A percentile compares a stretch with the other conserved stretches of the same genome.
These are phyloP conservation scores for Globisporangium lucens DNA, from an alignment of 352 stramenopile species.

Conservation along the genomic window DNA sequence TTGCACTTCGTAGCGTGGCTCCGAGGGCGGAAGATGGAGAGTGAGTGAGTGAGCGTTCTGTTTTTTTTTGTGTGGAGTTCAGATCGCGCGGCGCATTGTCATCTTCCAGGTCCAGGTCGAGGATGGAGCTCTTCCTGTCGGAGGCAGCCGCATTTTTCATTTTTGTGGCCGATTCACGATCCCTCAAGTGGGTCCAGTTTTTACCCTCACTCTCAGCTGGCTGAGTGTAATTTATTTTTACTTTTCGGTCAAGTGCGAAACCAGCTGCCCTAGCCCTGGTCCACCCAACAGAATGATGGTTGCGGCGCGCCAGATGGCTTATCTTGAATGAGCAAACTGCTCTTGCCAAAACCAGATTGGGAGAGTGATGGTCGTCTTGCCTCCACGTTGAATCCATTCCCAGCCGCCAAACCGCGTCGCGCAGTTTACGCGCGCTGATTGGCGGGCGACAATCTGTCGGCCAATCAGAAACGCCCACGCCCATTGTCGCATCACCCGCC, in stretches of 20 bases:
- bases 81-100: not conserved
- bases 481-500: not conserved
- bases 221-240: not conserved
- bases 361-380: slow-evolving; percentile 4
- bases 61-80: not conserved
- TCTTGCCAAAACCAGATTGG: slow-evolving; percentile 1
- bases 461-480: slow-evolving; percentile 16
- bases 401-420: not conserved
- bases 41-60: not conserved
- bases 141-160: not conserved
- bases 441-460: not conserved
- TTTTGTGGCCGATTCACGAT: not conserved
- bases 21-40: not conserved
- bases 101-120: not conserved
- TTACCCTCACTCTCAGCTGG: not conserved
- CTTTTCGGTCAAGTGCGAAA: not conserved
- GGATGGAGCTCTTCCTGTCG: not conserved
- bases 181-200: not conserved
- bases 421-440: slow-evolving; percentile 9
- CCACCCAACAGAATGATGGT: not conserved
- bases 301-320: not conserved
- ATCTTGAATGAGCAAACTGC: not conserved
- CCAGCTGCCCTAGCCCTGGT: not conserved
- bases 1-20: not conserved
- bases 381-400: slow-evolving; percentile 4